Base-by-base conservation (phyloP, 305 asterid genomes). In the Fraxinus floribunda region DNA sequence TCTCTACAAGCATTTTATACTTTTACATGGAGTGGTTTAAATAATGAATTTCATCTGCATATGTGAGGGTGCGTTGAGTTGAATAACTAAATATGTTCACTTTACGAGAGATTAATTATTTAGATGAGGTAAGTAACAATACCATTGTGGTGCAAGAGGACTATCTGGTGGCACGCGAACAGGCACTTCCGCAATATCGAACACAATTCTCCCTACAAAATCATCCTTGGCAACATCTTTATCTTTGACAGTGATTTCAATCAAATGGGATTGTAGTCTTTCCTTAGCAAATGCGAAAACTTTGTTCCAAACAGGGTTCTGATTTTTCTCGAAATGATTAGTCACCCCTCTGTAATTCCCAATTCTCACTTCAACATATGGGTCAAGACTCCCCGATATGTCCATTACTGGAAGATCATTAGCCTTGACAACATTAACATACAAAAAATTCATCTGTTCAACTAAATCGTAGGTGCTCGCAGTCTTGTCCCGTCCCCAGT, bases 131-230 rank as follows among this genome's bases (percentile, higher is more conserved):
- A 13, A 68, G 18, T 71, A 16, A 71, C 41, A 1, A 32, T 13
- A 96, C 99, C 98, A 96, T 77, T 93, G 94, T 6, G 99, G 98
- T 32, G 99, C 99, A 60, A 96, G 83, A 32, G 98, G 98, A 82
- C 99, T 96, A 77, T 96, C 99, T 0, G 98, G 99, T 0, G 98
- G 99, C 68, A 96, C 92, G 0, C 99, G 92, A 20, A 36, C 76
- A 1, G 99, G 98, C 22, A 93, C 90, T 62, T 94, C 98, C 0
- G 83, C 62, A 2, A 94, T 24, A 78, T 94, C 99, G 73, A 96
- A 93, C 70, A 66, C 66, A 4, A 92, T 91, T 71, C 80, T 92
- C 16, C 99, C 99, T 0, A 92, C 97, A 46, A 89, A 90, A 82
- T 93, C 99, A 87, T 96, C 99, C 74, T 89, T 94, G 20, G 29